Evolutionary conservation across 202 grass and related monocot species (phyloP).

Genomic region (Panicum hallii): DNA sequence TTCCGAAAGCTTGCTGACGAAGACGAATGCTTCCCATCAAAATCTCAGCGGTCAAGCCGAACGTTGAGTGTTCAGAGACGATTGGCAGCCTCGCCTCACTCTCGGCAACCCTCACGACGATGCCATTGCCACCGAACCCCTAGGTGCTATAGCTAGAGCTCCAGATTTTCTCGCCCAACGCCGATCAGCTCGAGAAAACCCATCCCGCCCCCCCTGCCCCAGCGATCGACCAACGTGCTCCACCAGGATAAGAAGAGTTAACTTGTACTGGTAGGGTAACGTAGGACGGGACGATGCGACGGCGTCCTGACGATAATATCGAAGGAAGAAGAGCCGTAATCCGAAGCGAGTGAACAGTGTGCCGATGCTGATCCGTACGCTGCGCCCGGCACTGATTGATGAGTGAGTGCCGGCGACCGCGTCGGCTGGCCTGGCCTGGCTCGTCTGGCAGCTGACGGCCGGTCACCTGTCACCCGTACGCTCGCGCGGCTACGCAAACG

Average conservation of each 20-base stretch:
- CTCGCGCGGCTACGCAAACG: neutral
- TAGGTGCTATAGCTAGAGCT: neutral
- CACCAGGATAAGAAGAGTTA: neutral
- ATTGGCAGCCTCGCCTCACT: neutral
- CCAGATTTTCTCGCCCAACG: constrained; percentile 11
- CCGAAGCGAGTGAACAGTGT: neutral
- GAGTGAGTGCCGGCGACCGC: no score
- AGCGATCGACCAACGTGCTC: neutral
- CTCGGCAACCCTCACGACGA: neutral
- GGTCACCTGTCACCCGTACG: constrained; percentile 5
- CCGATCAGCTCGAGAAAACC: constrained; percentile 1
- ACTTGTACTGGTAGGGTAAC: neutral
- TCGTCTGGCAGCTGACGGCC: neutral
- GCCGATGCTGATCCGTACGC: constrained; percentile 3
- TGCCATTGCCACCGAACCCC: neutral
- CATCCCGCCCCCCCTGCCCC: no score
- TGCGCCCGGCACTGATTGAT: neutral
- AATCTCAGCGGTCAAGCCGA: neutral
- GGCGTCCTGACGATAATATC: neutral
- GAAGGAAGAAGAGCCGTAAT: neutral
- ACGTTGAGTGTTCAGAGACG: neutral
- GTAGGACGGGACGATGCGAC: neutral
- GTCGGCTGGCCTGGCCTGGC: neutral
- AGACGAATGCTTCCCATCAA: neutral
- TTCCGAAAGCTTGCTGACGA: neutral